phyloP scores from a whole-genome alignment of 352 stramenopile genomes.

The Globisporangium echinulatum region DNA sequence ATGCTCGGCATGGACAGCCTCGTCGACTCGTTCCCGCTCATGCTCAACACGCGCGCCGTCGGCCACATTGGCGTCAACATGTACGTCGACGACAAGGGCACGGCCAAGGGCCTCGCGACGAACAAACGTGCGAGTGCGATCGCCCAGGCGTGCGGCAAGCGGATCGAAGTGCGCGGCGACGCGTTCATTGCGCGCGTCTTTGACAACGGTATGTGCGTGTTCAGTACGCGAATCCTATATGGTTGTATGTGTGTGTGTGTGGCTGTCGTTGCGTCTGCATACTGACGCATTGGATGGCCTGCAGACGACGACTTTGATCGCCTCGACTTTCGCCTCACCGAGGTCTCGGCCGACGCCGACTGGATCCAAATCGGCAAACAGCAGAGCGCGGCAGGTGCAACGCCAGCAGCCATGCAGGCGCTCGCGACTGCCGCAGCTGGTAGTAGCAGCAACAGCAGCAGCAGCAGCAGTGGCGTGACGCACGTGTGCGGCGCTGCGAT shows the following conservation, averaged over 20 bases:
- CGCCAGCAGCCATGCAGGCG: constrained; percentile 18
- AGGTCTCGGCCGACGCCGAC: constrained; percentile 53
- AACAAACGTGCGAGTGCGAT: constrained; percentile 80
- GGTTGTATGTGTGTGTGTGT: not conserved
- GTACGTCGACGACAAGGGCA: constrained; percentile 89
- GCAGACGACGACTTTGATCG: constrained; percentile 77
- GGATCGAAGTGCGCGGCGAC: constrained; percentile 82
- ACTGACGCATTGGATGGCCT: not conserved
- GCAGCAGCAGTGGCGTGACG: constrained; percentile 19
- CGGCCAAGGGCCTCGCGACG: constrained; percentile 70
- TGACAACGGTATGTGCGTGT: constrained; percentile 55
- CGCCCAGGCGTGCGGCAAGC: constrained; percentile 70
- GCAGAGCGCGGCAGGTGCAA: constrained; percentile 29
- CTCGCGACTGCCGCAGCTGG: constrained; percentile 21
- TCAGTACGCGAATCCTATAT: constrained; percentile 1
- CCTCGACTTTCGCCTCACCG: constrained; percentile 71
- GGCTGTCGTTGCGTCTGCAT: not conserved
- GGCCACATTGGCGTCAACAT: constrained; percentile 80
- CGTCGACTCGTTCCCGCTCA: constrained; percentile 82
- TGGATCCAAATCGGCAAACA: constrained; percentile 65
- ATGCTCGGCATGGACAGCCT: constrained; percentile 86
- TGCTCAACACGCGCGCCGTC: constrained; percentile 70
- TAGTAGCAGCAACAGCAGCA: constrained; percentile 13
- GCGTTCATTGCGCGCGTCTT: constrained; percentile 85
- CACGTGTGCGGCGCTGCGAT: constrained; percentile 59